Conservation (phyloP, 306 rosid species). For the Ziziphus jujuba region DNA sequence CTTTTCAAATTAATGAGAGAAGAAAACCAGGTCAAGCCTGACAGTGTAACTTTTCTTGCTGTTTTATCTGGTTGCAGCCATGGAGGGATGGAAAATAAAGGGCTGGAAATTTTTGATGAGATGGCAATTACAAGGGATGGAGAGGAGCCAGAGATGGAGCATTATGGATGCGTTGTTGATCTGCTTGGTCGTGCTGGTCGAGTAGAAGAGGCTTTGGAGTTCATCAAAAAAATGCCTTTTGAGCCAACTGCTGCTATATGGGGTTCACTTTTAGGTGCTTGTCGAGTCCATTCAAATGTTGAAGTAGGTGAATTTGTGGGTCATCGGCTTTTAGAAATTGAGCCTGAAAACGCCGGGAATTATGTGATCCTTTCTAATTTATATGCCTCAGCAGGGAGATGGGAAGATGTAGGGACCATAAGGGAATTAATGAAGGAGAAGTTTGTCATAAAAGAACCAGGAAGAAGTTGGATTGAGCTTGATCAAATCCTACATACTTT, state of each 20-base stretch:
- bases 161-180: conserved; percentile 85
- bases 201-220: conserved; percentile 64
- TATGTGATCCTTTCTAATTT: conserved; percentile 82
- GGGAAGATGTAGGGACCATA: conserved; percentile 71
- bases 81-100: conserved; percentile 71
- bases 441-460: conserved; percentile 72
- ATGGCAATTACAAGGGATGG: conserved; percentile 53
- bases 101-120: conserved; percentile 63
- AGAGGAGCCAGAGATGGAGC: conserved; percentile 63
- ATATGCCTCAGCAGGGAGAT: conserved; percentile 81
- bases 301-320: conserved; percentile 71
- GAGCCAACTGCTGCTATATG: conserved; percentile 80
- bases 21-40: conserved; percentile 68
- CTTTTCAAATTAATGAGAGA: conserved; percentile 65
- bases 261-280: conserved; percentile 87
- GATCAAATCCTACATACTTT: conserved; percentile 77
- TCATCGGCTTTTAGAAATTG: conserved; percentile 59
- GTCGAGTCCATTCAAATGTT: conserved; percentile 66
- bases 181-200: conserved; percentile 84
- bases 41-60: conserved; percentile 70
- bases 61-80: conserved; percentile 93
- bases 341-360: conserved; percentile 85
- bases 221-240: conserved; percentile 55
- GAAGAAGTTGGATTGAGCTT: conserved; percentile 81
- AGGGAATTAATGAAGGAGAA: conserved; percentile 71